Conservation (phyloP, 1,284 basidiomycete genomes). For the Trichosporon ovoides region DNA sequence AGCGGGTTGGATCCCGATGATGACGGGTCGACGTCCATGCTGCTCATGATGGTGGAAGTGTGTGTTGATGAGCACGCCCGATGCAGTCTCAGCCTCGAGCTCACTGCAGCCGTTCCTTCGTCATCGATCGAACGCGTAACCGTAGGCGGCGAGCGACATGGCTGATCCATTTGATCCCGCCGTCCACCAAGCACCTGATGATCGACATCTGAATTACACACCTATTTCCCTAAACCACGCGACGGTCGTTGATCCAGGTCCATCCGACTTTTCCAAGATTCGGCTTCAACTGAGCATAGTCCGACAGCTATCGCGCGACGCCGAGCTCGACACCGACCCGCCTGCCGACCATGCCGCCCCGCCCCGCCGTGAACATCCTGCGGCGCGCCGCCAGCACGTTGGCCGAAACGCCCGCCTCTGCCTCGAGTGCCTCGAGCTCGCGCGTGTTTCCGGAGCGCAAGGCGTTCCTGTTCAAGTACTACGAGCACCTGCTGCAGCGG, state of each 20-base stretch:
- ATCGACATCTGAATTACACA: neutral
- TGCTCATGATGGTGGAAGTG: slow-evolving; percentile 8
- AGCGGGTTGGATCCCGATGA: slow-evolving; percentile 46
- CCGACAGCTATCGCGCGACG: slow-evolving; percentile 1
- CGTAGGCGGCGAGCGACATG: neutral
- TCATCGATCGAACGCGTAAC: slow-evolving; percentile 22
- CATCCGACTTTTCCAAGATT: slow-evolving; percentile 17
- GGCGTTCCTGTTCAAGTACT: slow-evolving; percentile 45
- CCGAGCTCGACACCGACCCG: neutral
- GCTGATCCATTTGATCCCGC: slow-evolving; percentile 10
- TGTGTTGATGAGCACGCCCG: slow-evolving; percentile 3
- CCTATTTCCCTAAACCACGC: neutral
- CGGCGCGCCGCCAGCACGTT: slow-evolving; percentile 15
- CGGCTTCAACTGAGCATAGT: neutral
- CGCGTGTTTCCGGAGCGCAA: slow-evolving; percentile 46
- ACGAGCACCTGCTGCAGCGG: slow-evolving; percentile 42
- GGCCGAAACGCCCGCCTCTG: slow-evolving; percentile 7
- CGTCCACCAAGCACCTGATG: neutral
- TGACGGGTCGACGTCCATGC: slow-evolving; percentile 50
- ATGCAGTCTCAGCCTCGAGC: neutral
- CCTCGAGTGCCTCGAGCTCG: slow-evolving; percentile 4
- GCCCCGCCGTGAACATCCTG: slow-evolving; percentile 15
- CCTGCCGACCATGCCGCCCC: slow-evolving; percentile 17
- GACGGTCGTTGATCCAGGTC: neutral
- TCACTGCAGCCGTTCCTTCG: neutral